Conservation (phyloP, 2,329 filamentous ascomycete species). For the Epichloe glyceriae region DNA sequence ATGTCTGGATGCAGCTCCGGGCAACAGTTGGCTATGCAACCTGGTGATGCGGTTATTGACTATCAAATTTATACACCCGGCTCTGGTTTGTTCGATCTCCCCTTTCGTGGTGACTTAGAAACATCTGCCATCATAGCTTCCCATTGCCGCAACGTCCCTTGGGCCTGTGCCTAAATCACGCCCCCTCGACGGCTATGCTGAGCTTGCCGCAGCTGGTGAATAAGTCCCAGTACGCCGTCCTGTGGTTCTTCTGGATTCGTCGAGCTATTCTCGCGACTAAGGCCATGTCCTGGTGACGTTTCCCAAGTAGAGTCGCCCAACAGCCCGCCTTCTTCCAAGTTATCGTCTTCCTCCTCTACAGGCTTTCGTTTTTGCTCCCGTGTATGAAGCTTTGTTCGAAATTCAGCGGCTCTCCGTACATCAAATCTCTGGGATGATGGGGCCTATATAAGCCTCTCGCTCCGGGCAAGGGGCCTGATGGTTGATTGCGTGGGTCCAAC, state of each 20-base stretch:
- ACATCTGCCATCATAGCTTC: background rate
- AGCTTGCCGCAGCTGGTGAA: constrained; percentile 46
- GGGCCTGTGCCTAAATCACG: constrained; percentile 13
- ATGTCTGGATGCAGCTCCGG: too few relatives aligned
- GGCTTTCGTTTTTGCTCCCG: constrained; percentile 22
- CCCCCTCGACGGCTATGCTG: constrained; percentile 37
- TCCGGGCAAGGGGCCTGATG: constrained; percentile 34
- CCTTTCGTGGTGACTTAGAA: too few relatives aligned
- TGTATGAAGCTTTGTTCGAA: constrained; percentile 44
- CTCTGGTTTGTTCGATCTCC: too few relatives aligned
- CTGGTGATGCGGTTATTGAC: too few relatives aligned
- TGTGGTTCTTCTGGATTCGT: constrained; percentile 33
- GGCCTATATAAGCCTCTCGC: constrained; percentile 33
- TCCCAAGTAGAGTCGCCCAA: constrained; percentile 50
- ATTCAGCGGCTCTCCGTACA: constrained; percentile 35
- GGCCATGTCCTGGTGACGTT: constrained; percentile 36
- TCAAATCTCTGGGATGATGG: constrained; percentile 30
- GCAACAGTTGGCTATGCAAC: too few relatives aligned
- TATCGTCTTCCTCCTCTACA: constrained; percentile 37
- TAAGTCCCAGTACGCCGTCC: constrained; percentile 42
- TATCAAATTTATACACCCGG: too few relatives aligned
- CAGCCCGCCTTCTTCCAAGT: constrained; percentile 37
- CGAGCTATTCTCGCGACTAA: constrained; percentile 40
- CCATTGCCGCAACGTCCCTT: background rate
- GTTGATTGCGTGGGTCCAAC: constrained; percentile 65